Conservation (phyloP, 768 basidiomycete species). For the Xerocomus spinulosus region DNA sequence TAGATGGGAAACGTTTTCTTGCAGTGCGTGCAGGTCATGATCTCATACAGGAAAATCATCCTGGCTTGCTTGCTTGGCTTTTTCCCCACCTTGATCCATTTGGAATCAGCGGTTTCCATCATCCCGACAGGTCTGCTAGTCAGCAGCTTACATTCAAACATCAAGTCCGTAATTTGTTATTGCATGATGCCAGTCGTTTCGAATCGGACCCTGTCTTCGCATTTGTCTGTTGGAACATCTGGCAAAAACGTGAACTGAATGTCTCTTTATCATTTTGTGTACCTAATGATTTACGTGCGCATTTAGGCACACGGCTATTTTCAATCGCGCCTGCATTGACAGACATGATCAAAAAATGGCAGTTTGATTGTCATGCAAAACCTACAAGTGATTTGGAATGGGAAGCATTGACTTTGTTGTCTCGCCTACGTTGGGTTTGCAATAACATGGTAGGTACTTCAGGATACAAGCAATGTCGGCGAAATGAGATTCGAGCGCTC, state of each 20-base stretch:
- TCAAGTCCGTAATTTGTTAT: no score
- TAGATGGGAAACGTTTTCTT: neutral
- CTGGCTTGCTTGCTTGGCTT: no score
- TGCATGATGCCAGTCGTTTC: no score
- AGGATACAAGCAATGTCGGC: neutral
- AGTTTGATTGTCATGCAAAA: neutral
- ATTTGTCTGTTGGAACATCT: neutral
- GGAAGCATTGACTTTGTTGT: neutral
- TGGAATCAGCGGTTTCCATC: no score
- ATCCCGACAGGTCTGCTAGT: no score
- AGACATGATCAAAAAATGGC: neutral
- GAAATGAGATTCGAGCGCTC: neutral
- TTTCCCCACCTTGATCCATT: no score
- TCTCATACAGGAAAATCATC: no score
- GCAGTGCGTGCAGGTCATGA: no score
- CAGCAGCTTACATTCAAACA: no score
- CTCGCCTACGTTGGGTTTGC: neutral
- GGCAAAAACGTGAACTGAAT: neutral
- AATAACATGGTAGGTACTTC: neutral
- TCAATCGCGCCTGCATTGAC: neutral
- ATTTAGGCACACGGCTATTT: neutral
- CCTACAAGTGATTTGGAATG: neutral
- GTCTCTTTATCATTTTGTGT: neutral
- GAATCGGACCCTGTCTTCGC: no score
- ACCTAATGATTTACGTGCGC: neutral